Percentiles rank a stretch among this genome's conserved stretches.
phyloP scores from a whole-genome alignment of 2,329 filamentous ascomycete genomes.

The Penicillium oxalicum region DNA sequence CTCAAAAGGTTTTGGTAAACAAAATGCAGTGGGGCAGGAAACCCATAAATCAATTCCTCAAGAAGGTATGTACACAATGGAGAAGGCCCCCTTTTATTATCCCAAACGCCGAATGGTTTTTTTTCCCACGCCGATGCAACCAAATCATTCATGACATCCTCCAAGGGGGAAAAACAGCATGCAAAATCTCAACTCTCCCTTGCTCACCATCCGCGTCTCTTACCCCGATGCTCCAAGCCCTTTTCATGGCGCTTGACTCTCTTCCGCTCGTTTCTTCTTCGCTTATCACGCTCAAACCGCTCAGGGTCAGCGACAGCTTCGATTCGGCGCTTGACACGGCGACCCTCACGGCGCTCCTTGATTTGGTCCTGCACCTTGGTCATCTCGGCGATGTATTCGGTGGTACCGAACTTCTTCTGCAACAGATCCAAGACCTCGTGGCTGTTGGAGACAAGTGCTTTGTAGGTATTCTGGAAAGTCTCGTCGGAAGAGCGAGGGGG shows the following conservation, averaged over 20 bases:
- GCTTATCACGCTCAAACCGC: slow-evolving; percentile 70
- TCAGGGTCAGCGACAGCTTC: slow-evolving; percentile 80
- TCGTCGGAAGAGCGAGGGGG: slow-evolving; percentile 66
- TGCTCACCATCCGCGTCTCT: slow-evolving; percentile 62
- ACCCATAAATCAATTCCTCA: neutral
- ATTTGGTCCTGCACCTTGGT: slow-evolving; percentile 66
- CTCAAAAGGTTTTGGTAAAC: too few species aligned
- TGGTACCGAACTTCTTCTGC: slow-evolving; percentile 77
- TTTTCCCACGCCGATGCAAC: slow-evolving; percentile 21
- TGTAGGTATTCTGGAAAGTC: slow-evolving; percentile 62
- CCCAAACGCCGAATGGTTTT: slow-evolving; percentile 16
- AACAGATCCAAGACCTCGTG: slow-evolving; percentile 74
- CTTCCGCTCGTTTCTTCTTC: slow-evolving; percentile 76
- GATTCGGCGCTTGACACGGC: slow-evolving; percentile 80
- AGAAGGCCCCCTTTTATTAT: slow-evolving; percentile 5
- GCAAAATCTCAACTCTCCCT: neutral
- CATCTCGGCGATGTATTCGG: slow-evolving; percentile 69
- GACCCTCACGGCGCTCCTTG: slow-evolving; percentile 63
- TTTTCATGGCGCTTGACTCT: slow-evolving; percentile 75
- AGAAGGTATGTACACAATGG: slow-evolving; percentile 17
- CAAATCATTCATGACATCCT: slow-evolving; percentile 6
- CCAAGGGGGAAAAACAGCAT: slow-evolving; percentile 9
- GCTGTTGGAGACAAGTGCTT: slow-evolving; percentile 64
- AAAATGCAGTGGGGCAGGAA: too few species aligned
- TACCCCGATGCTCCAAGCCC: slow-evolving; percentile 64